Evolutionary conservation across 495 filamentous ascomycete species (phyloP).

Genomic region (Jackrogersella multiformis): DNA sequence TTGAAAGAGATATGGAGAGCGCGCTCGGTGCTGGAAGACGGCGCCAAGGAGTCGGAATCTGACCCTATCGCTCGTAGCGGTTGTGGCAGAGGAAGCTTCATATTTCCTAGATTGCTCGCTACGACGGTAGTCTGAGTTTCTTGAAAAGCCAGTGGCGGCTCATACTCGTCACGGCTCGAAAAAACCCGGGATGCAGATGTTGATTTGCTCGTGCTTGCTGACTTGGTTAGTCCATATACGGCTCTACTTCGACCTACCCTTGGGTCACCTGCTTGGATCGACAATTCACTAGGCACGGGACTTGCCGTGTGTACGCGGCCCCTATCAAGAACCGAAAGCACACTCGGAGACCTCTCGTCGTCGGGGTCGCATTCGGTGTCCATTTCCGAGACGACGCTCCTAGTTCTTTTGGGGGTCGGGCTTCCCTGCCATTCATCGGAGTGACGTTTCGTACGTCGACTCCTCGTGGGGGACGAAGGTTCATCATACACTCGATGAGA

Average conservation of each 20-base stretch:
- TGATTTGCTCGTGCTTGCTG: slow-evolving; percentile 29
- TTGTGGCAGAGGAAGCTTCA: slow-evolving; percentile 11
- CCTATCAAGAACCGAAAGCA: slow-evolving; percentile 41
- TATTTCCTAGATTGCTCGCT: slow-evolving; percentile 19
- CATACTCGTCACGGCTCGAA: slow-evolving; percentile 21
- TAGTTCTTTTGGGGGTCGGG: slow-evolving; percentile 23
- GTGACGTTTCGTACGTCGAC: slow-evolving; percentile 22
- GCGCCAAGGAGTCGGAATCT: slow-evolving; percentile 31
- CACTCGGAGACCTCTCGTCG: slow-evolving; percentile 38
- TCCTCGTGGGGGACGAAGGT: slow-evolving; percentile 17
- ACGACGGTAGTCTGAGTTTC: slow-evolving; percentile 46
- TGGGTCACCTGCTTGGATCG: neutral
- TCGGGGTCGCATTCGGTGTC: slow-evolving; percentile 39
- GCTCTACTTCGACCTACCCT: slow-evolving; percentile 10
- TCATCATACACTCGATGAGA: slow-evolving; percentile 19
- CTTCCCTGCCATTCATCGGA: slow-evolving; percentile 29
- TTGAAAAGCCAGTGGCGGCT: slow-evolving; percentile 21
- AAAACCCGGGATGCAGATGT: slow-evolving; percentile 45
- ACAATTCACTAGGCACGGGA: slow-evolving; percentile 25
- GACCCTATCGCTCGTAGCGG: slow-evolving; percentile 5
- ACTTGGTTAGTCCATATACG: slow-evolving; percentile 11
- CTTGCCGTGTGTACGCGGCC: slow-evolving; percentile 36
- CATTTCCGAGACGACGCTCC: slow-evolving; percentile 21
- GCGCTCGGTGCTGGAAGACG: slow-evolving; percentile 41
- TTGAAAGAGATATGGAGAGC: slow-evolving; percentile 31